A percentile compares a stretch with the other conserved stretches of the same genome.
These are phyloP conservation scores for Fusarium sp. DNA, from an alignment of 2,329 filamentous ascomycete genomes.

Conservation along the genomic window DNA sequence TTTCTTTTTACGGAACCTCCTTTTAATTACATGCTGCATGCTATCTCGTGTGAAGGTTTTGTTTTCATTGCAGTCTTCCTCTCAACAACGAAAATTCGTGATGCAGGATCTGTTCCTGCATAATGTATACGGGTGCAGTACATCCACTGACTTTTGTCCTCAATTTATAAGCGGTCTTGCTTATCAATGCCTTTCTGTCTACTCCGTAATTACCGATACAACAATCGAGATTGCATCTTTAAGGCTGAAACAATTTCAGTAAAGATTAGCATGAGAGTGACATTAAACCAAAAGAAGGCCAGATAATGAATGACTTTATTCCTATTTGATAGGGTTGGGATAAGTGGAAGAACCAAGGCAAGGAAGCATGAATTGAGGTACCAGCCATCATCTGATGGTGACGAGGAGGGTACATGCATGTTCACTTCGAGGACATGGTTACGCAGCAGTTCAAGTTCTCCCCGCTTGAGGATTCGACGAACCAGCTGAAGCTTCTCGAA, in stretches of 20 bases:
- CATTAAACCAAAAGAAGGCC: not conserved
- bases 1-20: not conserved
- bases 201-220: constrained; percentile 15
- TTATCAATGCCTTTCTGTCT: constrained; percentile 6
- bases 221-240: constrained; percentile 33
- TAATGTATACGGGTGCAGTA: constrained; percentile 13
- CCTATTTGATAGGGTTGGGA: constrained; percentile 1
- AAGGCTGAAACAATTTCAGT: constrained; percentile 34
- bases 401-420: constrained; percentile 10
- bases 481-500: constrained; percentile 28
- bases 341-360: not conserved
- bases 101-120: constrained; percentile 32
- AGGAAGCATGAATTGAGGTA: not conserved
- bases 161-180: constrained; percentile 4
- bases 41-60: not conserved
- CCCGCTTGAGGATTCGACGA: constrained; percentile 11
- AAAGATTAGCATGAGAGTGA: constrained; percentile 6
- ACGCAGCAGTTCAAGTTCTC: constrained; percentile 24
- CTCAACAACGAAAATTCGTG: constrained; percentile 7
- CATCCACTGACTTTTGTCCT: not conserved
- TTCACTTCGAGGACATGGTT: constrained; percentile 19
- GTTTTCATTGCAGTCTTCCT: not conserved
- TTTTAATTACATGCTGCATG: not conserved
- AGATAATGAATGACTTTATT: not conserved
- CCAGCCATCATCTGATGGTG: not conserved